phyloP scores from a whole-genome alignment of 2,329 filamentous ascomycete genomes.

The Leptographium flavum region DNA sequence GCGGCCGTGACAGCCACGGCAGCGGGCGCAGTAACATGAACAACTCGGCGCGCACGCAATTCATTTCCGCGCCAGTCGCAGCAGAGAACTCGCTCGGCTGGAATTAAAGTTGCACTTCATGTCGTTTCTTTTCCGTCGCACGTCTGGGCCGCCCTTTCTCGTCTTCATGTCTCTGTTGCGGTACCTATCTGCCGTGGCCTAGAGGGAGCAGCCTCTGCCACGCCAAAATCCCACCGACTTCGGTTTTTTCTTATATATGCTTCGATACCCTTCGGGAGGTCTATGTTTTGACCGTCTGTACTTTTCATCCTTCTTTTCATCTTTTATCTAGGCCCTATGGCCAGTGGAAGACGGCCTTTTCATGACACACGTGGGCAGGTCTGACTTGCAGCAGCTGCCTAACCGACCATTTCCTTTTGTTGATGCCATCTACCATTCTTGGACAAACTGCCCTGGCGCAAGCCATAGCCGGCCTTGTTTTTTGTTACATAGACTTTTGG shows the following conservation, averaged over 20 bases:
- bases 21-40: constrained; percentile 33
- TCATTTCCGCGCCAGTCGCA: constrained; percentile 81
- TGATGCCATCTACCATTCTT: constrained; percentile 6
- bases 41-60: constrained; percentile 40
- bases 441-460: neutral
- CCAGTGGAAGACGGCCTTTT: constrained; percentile 2
- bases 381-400: constrained; percentile 4
- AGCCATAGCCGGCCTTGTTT: constrained; percentile 4
- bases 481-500: constrained; percentile 4
- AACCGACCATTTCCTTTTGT: constrained; percentile 7
- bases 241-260: constrained; percentile 14
- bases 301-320: constrained; percentile 5
- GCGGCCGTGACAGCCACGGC: constrained; percentile 44
- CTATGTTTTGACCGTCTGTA: constrained; percentile 14
- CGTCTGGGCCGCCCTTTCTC: constrained; percentile 1
- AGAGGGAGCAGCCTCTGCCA: constrained; percentile 4
- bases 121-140: constrained; percentile 1
- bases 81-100: constrained; percentile 91
- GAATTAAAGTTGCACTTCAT: constrained; percentile 46
- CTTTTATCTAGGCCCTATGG: neutral
- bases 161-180: neutral
- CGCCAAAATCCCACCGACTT: neutral
- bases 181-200: neutral
- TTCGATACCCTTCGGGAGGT: constrained; percentile 31
- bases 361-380: constrained; percentile 3